phyloP scores from a whole-genome alignment of 129 eudicot species.

The Tanacetum coccineum region DNA sequence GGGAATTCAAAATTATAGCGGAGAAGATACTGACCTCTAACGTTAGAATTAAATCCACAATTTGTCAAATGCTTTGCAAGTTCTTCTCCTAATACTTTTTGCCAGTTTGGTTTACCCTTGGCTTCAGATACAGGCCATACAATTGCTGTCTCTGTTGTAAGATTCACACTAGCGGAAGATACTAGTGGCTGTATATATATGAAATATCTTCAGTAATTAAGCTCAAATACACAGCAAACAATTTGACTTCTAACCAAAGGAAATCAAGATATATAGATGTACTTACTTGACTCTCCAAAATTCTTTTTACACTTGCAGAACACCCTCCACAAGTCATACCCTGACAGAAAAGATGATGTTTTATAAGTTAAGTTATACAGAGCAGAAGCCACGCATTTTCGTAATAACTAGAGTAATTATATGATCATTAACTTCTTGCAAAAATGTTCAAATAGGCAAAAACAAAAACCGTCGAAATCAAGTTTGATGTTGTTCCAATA shows the following conservation, averaged over 20 bases:
- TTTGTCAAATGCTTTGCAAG: constrained; percentile 91
- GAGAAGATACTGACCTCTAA: constrained; percentile 58
- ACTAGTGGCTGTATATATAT: constrained; percentile 75
- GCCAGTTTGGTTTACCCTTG: constrained; percentile 76
- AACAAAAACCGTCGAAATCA: not conserved
- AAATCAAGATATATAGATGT: constrained; percentile 1
- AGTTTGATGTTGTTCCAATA: constrained; percentile 1
- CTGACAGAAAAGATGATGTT: constrained; percentile 33
- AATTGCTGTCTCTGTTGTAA: constrained; percentile 93
- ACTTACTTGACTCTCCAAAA: constrained; percentile 87
- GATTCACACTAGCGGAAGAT: constrained; percentile 89
- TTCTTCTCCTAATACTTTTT: constrained; percentile 69
- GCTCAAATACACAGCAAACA: constrained; percentile 9
- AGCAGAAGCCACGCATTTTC: not conserved
- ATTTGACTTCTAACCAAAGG: not conserved
- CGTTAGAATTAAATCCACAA: constrained; percentile 78
- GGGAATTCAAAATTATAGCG: constrained; percentile 12
- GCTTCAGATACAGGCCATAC: constrained; percentile 95
- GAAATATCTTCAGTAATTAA: constrained; percentile 12
- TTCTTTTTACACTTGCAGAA: constrained; percentile 92
- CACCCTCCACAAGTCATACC: constrained; percentile 99
- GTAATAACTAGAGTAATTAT: not conserved
- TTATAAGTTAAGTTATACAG: not conserved
- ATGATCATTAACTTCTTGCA: not conserved
- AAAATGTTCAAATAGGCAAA: not conserved